phyloP scores from a whole-genome alignment of 2,329 filamentous ascomycete genomes.

The Beauveria sp. region DNA sequence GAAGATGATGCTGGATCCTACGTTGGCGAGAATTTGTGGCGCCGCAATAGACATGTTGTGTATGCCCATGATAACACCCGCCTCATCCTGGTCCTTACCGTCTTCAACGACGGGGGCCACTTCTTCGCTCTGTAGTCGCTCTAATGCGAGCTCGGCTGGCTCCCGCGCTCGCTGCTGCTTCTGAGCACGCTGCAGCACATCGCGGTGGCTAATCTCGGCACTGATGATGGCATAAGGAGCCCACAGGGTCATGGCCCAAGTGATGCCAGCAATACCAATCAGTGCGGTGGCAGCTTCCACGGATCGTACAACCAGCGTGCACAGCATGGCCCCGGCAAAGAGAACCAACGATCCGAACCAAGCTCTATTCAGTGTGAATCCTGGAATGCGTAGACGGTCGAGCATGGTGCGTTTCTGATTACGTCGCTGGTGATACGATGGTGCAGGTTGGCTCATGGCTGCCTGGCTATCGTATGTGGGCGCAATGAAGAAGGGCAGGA shows the following conservation, averaged over 20 bases:
- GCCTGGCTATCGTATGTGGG: constrained; percentile 61
- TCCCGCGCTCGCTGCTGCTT: constrained; percentile 18
- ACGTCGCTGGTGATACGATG: constrained; percentile 21
- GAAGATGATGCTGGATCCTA: constrained; percentile 80
- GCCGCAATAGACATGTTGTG: constrained; percentile 93
- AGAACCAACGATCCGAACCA: constrained; percentile 84
- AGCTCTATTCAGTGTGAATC: constrained; percentile 77
- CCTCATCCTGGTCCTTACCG: constrained; percentile 62
- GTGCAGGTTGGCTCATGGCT: constrained; percentile 17
- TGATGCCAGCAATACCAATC: constrained; percentile 76
- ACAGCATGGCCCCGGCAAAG: constrained; percentile 74
- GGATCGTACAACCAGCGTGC: constrained; percentile 69
- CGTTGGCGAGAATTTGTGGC: constrained; percentile 83
- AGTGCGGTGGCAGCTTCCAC: constrained; percentile 67
- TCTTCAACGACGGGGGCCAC: constrained; percentile 26
- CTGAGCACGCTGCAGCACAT: constrained; percentile 46
- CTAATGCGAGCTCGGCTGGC: not conserved
- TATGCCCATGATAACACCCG: constrained; percentile 85
- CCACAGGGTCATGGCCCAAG: constrained; percentile 91
- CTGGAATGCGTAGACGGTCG: constrained; percentile 63
- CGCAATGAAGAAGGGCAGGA: constrained; percentile 78
- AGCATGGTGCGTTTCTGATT: constrained; percentile 38
- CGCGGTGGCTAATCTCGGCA: constrained; percentile 78
- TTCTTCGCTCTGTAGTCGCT: not conserved
- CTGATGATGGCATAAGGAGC: constrained; percentile 93